These are phyloP conservation scores for Trichoderma brevicompactum DNA, from an alignment of 2,329 filamentous ascomycete genomes.

Conservation along the genomic window DNA sequence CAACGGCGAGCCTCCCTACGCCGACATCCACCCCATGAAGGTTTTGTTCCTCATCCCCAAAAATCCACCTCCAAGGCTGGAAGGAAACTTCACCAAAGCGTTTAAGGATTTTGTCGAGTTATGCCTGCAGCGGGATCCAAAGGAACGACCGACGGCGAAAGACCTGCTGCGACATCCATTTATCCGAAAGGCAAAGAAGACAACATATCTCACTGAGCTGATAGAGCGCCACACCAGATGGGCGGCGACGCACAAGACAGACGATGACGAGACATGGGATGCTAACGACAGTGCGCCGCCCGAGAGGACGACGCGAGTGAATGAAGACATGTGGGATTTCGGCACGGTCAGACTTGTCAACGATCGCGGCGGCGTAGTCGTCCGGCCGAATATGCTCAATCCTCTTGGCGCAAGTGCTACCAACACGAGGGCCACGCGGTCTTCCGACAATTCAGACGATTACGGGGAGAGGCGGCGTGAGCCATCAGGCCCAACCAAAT, in stretches of 20 bases:
- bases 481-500: slow-evolving; percentile 55
- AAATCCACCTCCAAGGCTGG: slow-evolving; percentile 81
- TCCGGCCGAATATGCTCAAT: slow-evolving; percentile 60
- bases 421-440: slow-evolving; percentile 69
- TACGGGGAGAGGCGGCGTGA: slow-evolving; percentile 58
- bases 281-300: slow-evolving; percentile 56
- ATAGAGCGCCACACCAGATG: slow-evolving; percentile 90
- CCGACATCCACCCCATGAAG: slow-evolving; percentile 98
- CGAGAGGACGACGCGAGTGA: slow-evolving; percentile 60
- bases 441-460: slow-evolving; percentile 54
- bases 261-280: slow-evolving; percentile 65
- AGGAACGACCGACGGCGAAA: slow-evolving; percentile 82
- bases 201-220: slow-evolving; percentile 92
- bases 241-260: slow-evolving; percentile 77
- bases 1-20: slow-evolving; percentile 90
- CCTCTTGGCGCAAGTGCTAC: slow-evolving; percentile 80
- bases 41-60: slow-evolving; percentile 96
- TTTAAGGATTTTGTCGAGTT: slow-evolving; percentile 86
- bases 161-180: slow-evolving; percentile 90
- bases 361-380: slow-evolving; percentile 62
- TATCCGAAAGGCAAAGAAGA: slow-evolving; percentile 89
- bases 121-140: slow-evolving; percentile 86
- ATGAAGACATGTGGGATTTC: slow-evolving; percentile 98
- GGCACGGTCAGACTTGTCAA: slow-evolving; percentile 87
- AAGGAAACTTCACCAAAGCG: slow-evolving; percentile 78